Evolutionary conservation across 805 yeast genomes (phyloP), one percentile per base, ranked within the genome.

Genomic region (Kuraishia hungarica): DNA sequence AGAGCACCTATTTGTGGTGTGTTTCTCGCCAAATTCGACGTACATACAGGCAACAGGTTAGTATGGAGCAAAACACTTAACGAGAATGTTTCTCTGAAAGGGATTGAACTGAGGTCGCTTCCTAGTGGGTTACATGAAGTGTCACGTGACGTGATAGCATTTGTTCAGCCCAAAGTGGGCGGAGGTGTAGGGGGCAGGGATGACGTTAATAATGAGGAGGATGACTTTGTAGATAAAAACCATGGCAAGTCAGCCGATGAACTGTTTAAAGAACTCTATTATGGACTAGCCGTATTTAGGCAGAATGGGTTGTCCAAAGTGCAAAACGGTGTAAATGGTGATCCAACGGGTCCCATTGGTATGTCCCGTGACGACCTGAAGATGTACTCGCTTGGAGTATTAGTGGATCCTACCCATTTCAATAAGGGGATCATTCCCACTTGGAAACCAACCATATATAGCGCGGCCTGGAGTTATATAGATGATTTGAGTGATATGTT

Each of bases 51-150:
- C 1, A 75, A 79, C 59, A 76, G 72, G 52, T 58, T 78, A 43
- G 72, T 70, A 54, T 79, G 83, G 83, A 67, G 70, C 56, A 62
- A 67, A 49, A 63, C 65, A 1, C 52, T 63, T 7, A 69, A 67
- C 49, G 62, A 65, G 2, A 13, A 17, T 26, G 52, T 7, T 17
- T 58, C 72, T 0, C 61, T 81, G 24, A 66, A 72, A 29, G 77
- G 78, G 13, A 62, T 85, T 2, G 91, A 86, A 66, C 85, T 77
- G 67, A 80, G 82, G 59, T 72, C 84, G n/a, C 67, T 86, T 50
- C 91, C 91, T 0, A 82, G 89, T 0, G 90, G 92, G 1, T 70
- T 84, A 1, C 91, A 86, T 62, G 74, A 79, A 15, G 72, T 73
- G 2, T 65, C 66, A 21, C 55, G 61, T 15, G 91, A 86, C 62